These are phyloP conservation scores for Globisporangium nagaii DNA, from an alignment of 352 stramenopile species.

Conservation along the genomic window DNA sequence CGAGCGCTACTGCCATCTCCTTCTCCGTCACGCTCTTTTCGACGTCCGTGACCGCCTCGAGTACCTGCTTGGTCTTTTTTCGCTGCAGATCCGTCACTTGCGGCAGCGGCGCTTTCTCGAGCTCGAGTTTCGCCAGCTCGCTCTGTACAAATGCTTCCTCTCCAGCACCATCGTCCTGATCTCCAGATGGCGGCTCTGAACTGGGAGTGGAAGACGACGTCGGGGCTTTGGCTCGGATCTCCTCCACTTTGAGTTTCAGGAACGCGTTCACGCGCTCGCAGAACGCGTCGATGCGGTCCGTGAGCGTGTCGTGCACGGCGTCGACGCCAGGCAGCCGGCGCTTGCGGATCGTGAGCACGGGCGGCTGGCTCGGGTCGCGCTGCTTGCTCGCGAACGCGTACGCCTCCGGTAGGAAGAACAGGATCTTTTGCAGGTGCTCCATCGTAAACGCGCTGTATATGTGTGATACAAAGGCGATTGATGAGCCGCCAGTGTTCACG, in stretches of 20 bases:
- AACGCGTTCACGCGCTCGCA: slow-evolving; percentile 27
- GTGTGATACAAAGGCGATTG: neutral
- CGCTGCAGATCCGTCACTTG: slow-evolving; percentile 11
- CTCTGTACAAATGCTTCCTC: slow-evolving; percentile 11
- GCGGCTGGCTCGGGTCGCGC: slow-evolving; percentile 25
- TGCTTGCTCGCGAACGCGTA: slow-evolving; percentile 48
- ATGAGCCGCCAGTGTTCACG: too few relatives aligned
- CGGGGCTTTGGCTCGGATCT: slow-evolving; percentile 13
- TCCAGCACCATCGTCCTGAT: too few relatives aligned
- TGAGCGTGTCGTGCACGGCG: slow-evolving; percentile 27
- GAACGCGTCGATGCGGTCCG: slow-evolving; percentile 46
- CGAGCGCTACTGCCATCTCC: slow-evolving; percentile 39
- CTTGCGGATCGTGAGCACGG: slow-evolving; percentile 51
- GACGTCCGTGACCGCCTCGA: slow-evolving; percentile 9
- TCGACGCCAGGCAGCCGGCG: slow-evolving; percentile 23
- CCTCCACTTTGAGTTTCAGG: slow-evolving; percentile 15
- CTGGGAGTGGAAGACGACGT: too few relatives aligned
- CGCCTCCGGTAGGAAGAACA: slow-evolving; percentile 41
- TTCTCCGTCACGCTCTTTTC: slow-evolving; percentile 10
- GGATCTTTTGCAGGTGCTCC: slow-evolving; percentile 50
- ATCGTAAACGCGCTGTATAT: slow-evolving; percentile 32
- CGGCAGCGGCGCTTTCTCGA: slow-evolving; percentile 29
- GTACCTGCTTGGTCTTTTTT: slow-evolving; percentile 3
- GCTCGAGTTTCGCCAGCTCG: slow-evolving; percentile 31
- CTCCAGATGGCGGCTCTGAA: too few relatives aligned